These are phyloP conservation scores for Cyanidiococcus yangmingshanensis DNA, from an alignment of 23 red algal genomes.

Conservation along the genomic window DNA sequence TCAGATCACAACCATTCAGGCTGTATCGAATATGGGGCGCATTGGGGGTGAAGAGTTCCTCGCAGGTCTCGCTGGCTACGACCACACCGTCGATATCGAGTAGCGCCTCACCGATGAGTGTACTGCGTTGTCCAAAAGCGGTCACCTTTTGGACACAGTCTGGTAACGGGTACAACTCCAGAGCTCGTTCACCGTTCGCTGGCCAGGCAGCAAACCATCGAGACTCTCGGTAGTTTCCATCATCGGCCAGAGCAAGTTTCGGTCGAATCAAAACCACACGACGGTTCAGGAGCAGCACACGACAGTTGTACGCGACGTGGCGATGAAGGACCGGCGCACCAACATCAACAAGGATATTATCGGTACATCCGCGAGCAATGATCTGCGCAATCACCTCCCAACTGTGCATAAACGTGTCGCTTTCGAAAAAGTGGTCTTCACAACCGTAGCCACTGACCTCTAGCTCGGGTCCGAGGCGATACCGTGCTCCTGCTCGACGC, in stretches of 20 bases:
- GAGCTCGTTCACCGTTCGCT: slow-evolving; percentile 6
- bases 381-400: slow-evolving; percentile 80
- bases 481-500: slow-evolving; percentile 32
- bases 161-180: slow-evolving; percentile 49
- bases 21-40: slow-evolving; percentile 67
- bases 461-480: slow-evolving; percentile 84
- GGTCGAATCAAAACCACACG: slow-evolving; percentile 66
- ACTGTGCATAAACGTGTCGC: slow-evolving; percentile 63
- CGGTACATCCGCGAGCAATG: slow-evolving; percentile 38
- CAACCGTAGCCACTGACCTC: slow-evolving; percentile 85
- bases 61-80: slow-evolving; percentile 84
- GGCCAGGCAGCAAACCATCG: slow-evolving; percentile 82
- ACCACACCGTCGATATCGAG: slow-evolving; percentile 45
- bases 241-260: slow-evolving; percentile 73
- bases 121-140: background rate
- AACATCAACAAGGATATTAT: slow-evolving; percentile 70
- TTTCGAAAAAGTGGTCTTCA: slow-evolving; percentile 93
- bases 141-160: slow-evolving; percentile 20
- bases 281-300: slow-evolving; percentile 53
- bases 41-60: slow-evolving; percentile 78
- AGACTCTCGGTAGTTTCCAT: slow-evolving; percentile 95
- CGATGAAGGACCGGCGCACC: slow-evolving; percentile 85
- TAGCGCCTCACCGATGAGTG: slow-evolving; percentile 65
- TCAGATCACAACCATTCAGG: slow-evolving; percentile 58
- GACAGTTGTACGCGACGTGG: slow-evolving; percentile 76